A percentile compares a stretch with the other conserved stretches of the same genome.
phyloP scores from a whole-genome alignment of 495 filamentous ascomycete genomes.

The Penicillium nucicola region DNA sequence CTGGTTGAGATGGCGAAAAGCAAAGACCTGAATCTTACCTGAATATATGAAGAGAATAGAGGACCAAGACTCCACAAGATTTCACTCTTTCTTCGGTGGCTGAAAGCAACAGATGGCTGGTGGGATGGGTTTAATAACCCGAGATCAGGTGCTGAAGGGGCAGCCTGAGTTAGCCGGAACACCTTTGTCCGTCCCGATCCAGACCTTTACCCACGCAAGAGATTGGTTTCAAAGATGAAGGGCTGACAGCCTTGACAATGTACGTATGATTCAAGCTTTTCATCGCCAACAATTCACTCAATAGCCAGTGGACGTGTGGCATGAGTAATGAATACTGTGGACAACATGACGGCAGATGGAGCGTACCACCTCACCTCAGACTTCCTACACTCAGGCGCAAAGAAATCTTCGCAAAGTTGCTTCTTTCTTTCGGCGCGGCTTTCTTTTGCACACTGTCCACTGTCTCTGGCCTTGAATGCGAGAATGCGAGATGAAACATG shows the following conservation, averaged over 20 bases:
- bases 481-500: too few relatives aligned
- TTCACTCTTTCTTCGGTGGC: neutral
- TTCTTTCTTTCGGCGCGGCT: neutral
- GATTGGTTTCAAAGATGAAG: neutral
- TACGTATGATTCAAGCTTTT: neutral
- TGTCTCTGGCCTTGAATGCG: too few relatives aligned
- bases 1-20: neutral
- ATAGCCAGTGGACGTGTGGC: neutral
- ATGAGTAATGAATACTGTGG: neutral
- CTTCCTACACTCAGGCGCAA: neutral
- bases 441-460: too few relatives aligned
- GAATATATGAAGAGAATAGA: neutral
- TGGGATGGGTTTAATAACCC: neutral
- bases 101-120: neutral
- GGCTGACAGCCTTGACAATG: neutral
- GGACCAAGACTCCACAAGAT: neutral
- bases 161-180: slow-evolving; percentile 1
- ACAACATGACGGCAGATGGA: neutral
- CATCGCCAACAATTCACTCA: neutral
- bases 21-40: neutral
- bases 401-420: neutral
- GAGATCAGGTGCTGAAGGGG: slow-evolving; percentile 1
- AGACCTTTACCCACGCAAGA: neutral
- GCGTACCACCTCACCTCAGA: neutral
- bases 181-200: slow-evolving; percentile 2